phyloP scores from a whole-genome alignment of 2,329 filamentous ascomycete species.

The Pseudonectria foliicola region DNA sequence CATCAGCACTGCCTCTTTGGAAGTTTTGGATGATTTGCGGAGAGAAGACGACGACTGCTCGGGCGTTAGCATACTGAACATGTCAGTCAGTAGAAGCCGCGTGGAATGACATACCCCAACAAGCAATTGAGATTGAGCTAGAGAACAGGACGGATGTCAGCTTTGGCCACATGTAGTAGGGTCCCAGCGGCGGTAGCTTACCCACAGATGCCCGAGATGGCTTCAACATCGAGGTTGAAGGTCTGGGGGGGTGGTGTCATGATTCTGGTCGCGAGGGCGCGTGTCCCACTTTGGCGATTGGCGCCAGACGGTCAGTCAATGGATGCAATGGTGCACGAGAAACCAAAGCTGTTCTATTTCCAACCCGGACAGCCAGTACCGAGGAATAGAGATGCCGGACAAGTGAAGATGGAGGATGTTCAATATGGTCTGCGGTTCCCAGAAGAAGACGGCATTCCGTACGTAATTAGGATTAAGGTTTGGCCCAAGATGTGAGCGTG shows the following conservation, averaged over 20 bases:
- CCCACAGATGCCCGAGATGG: constrained; percentile 88
- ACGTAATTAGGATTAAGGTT: no score
- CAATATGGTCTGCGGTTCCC: no score
- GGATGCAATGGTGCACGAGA: no score
- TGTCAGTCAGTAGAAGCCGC: constrained; percentile 1
- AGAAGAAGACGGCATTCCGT: no score
- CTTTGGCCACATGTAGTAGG: neutral
- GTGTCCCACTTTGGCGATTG: no score
- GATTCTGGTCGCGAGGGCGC: constrained; percentile 1
- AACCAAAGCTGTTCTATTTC: no score
- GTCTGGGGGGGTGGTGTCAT: constrained; percentile 50
- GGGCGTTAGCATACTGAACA: constrained; percentile 8
- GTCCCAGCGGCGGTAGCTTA: constrained; percentile 30
- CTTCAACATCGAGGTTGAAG: constrained; percentile 77
- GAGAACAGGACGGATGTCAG: constrained; percentile 8
- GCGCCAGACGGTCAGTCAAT: no score
- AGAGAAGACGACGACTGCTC: constrained; percentile 79
- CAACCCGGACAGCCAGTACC: no score
- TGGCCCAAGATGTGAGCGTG: no score
- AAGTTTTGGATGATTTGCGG: constrained; percentile 97
- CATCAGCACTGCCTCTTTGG: constrained; percentile 74
- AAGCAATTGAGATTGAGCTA: constrained; percentile 91
- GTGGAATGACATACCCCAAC: constrained; percentile 52
- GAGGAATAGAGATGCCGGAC: no score
- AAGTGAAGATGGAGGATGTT: no score